A percentile compares a stretch with the other conserved stretches of the same genome.
phyloP scores from a whole-genome alignment of 441 rosid species.

The Erysimum cheiri region DNA sequence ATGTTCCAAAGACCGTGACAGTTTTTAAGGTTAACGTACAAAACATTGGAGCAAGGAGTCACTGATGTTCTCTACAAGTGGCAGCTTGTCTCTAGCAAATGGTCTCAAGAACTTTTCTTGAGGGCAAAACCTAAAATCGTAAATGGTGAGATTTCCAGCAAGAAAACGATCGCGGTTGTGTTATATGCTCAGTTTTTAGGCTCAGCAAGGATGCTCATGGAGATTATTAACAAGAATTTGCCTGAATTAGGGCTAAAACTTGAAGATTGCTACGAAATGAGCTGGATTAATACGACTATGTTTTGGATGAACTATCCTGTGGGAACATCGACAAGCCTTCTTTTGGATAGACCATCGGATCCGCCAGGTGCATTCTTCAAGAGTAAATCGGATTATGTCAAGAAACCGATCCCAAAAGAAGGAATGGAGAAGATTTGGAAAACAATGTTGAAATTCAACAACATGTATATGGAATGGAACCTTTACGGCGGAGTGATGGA shows the following conservation, averaged over 20 bases:
- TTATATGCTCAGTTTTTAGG: conserved; percentile 65
- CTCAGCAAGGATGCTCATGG: conserved; percentile 3
- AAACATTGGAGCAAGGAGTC: conserved; percentile 53
- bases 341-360: conserved; percentile 56
- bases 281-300: conserved; percentile 64
- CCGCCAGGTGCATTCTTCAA: conserved; percentile 59
- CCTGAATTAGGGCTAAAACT: conserved; percentile 62
- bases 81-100: conserved; percentile 59
- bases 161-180: conserved; percentile 45
- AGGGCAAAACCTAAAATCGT: conserved; percentile 50
- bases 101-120: conserved; percentile 61
- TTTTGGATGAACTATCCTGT: conserved; percentile 55
- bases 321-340: conserved; percentile 53
- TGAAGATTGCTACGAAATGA: conserved; percentile 60
- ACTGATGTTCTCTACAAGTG: conserved; percentile 55
- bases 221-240: conserved; percentile 47
- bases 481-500: conserved; percentile 73
- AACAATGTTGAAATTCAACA: conserved; percentile 51
- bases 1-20: conserved; percentile 55
- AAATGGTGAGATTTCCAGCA: conserved; percentile 10
- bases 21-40: conserved; percentile 65
- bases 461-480: conserved; percentile 57
- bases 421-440: conserved; percentile 62
- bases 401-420: conserved; percentile 51
- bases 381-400: conserved; percentile 71